Evolutionary conservation across 306 rosid genomes (phyloP), one percentile per base, ranked within the genome.

Genomic region (Prunus kanzakura): DNA sequence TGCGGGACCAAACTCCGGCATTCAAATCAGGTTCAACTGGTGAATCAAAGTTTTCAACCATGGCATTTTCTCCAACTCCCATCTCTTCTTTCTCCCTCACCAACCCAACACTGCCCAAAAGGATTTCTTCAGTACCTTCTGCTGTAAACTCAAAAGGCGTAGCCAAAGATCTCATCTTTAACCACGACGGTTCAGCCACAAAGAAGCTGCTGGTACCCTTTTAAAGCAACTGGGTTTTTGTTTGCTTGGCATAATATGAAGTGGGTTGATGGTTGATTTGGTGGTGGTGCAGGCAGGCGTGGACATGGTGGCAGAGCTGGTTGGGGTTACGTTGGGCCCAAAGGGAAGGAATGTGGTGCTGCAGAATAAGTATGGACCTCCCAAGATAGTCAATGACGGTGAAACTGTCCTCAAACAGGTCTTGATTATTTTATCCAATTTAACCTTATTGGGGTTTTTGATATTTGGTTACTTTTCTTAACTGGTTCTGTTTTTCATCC

Each of bases 341-440:
- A 92, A 90, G 76, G 97, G 98, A 16, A 94, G 97, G 79, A 94
- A 94, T 85, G 97, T 92, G 41, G 95, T 94, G 81, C 88, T 94
- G 73, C 90, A 86, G 38, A 92, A 87, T 69, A 94, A 89, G 84
- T 94, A 90, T 83, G 98, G 97, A 3, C 97, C 96, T 32, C 98
- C 98, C 32, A 94, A 86, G 88, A 94, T 94, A 4, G 97, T 94
- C 15, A 92, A 94, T 81, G 98, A 92, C 46, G 95, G 98, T 43
- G 98, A 92, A 81, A 92, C 98, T 73, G 93, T 94, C 67, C 97
- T 92, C 75, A 90, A 94, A 79, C 82, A 92, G 96, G 98, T 92
- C 29, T 12, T 69, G 6, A 11, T 60, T 52, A 25, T 20, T 54
- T 70, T 71, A 16, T 25, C 69, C 20, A 11, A 27, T 29, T 62